A percentile compares a stretch with the other conserved stretches of the same genome.
Evolutionary conservation across 192 early-diverging fungal genomes (phyloP).

Genomic region (Podila clonocystis): DNA sequence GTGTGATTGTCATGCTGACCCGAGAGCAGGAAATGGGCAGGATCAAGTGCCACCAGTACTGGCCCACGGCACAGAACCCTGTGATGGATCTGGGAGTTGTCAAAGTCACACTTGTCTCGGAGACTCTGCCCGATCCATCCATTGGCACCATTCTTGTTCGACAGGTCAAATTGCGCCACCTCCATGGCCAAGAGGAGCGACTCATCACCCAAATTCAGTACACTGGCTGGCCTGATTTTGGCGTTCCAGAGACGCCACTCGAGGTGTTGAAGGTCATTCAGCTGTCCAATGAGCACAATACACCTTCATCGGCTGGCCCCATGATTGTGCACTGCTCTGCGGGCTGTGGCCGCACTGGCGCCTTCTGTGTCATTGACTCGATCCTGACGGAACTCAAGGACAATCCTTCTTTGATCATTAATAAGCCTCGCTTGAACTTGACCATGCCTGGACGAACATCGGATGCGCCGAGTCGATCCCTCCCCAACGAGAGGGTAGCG

Average conservation of each 20-base stretch:
- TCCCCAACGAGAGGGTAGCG: constrained; percentile 79
- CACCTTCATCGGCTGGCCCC: constrained; percentile 37
- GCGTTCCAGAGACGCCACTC: constrained; percentile 73
- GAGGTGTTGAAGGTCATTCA: constrained; percentile 66
- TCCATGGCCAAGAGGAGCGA: constrained; percentile 28
- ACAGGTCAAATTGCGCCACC: constrained; percentile 56
- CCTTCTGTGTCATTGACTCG: constrained; percentile 69
- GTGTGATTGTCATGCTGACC: constrained; percentile 96
- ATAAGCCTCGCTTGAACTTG: not conserved
- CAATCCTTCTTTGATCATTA: constrained; percentile 1
- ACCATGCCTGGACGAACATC: not conserved
- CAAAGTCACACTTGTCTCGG: constrained; percentile 60
- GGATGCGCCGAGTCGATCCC: not conserved
- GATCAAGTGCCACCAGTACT: constrained; percentile 90
- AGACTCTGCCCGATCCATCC: constrained; percentile 58
- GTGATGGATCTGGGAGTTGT: constrained; percentile 61
- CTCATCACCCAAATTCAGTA: constrained; percentile 87
- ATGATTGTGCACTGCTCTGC: constrained; percentile 69
- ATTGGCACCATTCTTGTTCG: constrained; percentile 69
- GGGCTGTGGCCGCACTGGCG: constrained; percentile 69
- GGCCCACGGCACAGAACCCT: constrained; percentile 67
- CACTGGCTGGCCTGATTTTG: constrained; percentile 91
- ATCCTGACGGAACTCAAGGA: constrained; percentile 34
- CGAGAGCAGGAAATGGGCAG: constrained; percentile 88
- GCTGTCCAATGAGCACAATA: constrained; percentile 22